Evolutionary conservation across 2,329 filamentous ascomycete genomes (phyloP), one percentile per base, ranked within the genome.

Genomic region (Ceratocystis cubensis): DNA sequence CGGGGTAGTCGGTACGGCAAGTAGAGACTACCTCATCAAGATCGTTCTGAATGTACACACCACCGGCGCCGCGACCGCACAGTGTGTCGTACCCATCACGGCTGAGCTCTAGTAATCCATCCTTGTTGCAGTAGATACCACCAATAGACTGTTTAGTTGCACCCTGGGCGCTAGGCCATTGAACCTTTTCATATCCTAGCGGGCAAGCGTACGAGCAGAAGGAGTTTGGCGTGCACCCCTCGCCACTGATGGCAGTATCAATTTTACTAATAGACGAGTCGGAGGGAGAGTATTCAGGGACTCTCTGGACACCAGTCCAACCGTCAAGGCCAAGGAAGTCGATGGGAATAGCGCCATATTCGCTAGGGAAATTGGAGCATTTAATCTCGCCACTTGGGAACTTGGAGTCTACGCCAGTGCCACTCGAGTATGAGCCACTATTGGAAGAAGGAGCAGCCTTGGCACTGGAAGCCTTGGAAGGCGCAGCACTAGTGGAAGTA

Each of bases 1-100:
- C 93, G 69, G 94, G 94, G 78, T 99, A 99, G 76, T 96, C 91
- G 70, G 94, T 97, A 76, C 91, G 91, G 84, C 94, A 99, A 71
- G 96, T 83, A 57, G 88, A 82, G 33, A 89, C 87, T 56, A 82
- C 77, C 46, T 83, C 74, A 63, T 76, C 73, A 44, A 96, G 81
- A 66, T 87, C 84, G 81, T 96, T 99, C 75, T 86, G 74, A 68
- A 96, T 83, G 68, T 80, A 80, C 70, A 96, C 83, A 70, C 86
- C 84, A 50, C 85, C 84, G 63, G 83, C 82, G 69, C 92, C 91
- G 41, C 77, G 71, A 72, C 88, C 84, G 77, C 94, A 99, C 44
- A 99, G 85, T 62, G 81, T 88, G 69, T 82, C 81, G 69, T 79
- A 82, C n/a, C 74, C 75, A 1, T 81, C 71, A 73, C 91, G 90